Evolutionary conservation across 352 stramenopile species (phyloP).

Genomic region (Pythium dissimile): DNA sequence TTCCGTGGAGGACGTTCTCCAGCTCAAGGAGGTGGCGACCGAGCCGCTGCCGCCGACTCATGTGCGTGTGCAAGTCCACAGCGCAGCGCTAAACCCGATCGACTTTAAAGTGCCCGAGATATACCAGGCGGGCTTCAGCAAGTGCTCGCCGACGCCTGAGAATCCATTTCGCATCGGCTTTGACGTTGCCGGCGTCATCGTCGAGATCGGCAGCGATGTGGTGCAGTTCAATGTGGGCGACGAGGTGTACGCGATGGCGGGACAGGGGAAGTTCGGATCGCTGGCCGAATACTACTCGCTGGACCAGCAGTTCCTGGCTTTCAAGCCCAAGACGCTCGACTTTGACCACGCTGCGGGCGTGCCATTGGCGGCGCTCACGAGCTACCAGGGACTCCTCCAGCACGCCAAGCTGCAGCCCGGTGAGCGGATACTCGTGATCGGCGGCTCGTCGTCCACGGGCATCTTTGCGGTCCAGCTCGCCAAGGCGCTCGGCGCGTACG

Average conservation of each 20-base stretch:
- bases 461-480: constrained; percentile 42
- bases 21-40: constrained; percentile 14
- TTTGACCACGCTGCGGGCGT: constrained; percentile 35
- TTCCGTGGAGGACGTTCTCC: constrained; percentile 21
- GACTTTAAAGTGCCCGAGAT: constrained; percentile 20
- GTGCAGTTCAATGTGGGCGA: constrained; percentile 17
- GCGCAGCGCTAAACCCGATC: constrained; percentile 29
- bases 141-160: constrained; percentile 10
- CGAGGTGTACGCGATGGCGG: constrained; percentile 20
- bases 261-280: background rate
- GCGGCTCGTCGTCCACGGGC: constrained; percentile 16
- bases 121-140: background rate
- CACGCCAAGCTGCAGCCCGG: constrained; percentile 16
- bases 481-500: constrained; percentile 21
- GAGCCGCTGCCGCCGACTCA: constrained; percentile 20
- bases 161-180: constrained; percentile 29
- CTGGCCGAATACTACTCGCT: constrained; percentile 41
- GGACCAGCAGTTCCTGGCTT: constrained; percentile 23
- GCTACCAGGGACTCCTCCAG: constrained; percentile 30
- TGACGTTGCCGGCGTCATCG: constrained; percentile 32
- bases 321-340: constrained; percentile 36
- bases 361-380: constrained; percentile 26
- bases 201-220: constrained; percentile 27
- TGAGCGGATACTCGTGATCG: constrained; percentile 5
- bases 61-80: constrained; percentile 35